Percentiles rank a stretch among this genome's conserved stretches.
Conservation (phyloP, 2,329 filamentous ascomycete species). For the Paracorniculantispora psalliotae region DNA sequence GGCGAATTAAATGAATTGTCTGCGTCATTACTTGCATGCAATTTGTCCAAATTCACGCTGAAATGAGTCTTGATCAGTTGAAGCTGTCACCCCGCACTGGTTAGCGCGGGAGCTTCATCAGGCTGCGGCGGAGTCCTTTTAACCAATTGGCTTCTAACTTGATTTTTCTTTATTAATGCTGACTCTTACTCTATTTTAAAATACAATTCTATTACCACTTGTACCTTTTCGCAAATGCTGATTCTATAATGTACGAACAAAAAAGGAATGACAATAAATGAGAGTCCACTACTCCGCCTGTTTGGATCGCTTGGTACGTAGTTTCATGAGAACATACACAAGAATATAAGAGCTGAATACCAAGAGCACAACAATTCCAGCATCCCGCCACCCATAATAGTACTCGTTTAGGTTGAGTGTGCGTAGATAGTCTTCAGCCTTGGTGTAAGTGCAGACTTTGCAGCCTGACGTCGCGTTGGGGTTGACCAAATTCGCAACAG, state of each 20-base stretch:
- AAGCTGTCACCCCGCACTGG: not conserved
- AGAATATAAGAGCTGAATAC: slow-evolving; percentile 47
- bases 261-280: not conserved
- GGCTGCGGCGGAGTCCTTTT: not conserved
- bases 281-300: slow-evolving; percentile 32
- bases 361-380: slow-evolving; percentile 54
- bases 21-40: slow-evolving; percentile 32
- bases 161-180: not conserved
- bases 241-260: slow-evolving; percentile 1
- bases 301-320: slow-evolving; percentile 44
- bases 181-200: not conserved
- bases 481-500: slow-evolving; percentile 50
- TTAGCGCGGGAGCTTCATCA: not conserved
- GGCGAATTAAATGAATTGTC: slow-evolving; percentile 57
- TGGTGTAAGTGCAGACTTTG: slow-evolving; percentile 55
- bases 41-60: not conserved
- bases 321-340: slow-evolving; percentile 43
- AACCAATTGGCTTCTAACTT: not conserved
- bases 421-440: slow-evolving; percentile 54
- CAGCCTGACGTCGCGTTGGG: slow-evolving; percentile 53
- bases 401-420: slow-evolving; percentile 57
- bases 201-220: not conserved
- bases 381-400: slow-evolving; percentile 63
- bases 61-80: not conserved
- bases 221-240: not conserved